Conservation (phyloP, 192 early-diverging fungal genomes). For the Coemansia sp. region DNA sequence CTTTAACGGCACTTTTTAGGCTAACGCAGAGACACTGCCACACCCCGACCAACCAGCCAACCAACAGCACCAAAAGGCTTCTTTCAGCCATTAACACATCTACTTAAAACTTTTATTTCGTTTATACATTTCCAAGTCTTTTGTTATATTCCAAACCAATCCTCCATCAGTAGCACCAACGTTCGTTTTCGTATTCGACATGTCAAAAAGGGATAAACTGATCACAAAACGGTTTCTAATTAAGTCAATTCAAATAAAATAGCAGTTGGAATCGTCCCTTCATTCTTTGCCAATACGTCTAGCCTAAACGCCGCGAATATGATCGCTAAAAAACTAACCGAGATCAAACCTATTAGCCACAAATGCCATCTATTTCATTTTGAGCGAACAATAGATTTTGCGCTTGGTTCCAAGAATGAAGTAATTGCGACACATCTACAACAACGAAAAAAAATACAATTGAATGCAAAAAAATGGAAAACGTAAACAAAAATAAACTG, state of each 20-base stretch:
- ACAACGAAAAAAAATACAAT: background rate
- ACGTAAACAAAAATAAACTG: slow-evolving; percentile 2
- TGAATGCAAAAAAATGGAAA: background rate
- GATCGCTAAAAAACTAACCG: too few species aligned
- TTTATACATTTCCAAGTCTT: background rate
- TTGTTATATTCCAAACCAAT: too few species aligned
- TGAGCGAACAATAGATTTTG: background rate
- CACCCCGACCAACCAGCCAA: background rate
- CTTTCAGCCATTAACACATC: background rate
- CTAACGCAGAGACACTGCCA: background rate
- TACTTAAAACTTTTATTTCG: background rate
- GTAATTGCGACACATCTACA: background rate
- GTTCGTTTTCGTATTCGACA: background rate
- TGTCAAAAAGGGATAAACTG: background rate
- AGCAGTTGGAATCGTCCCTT: background rate
- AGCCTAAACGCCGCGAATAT: too few species aligned
- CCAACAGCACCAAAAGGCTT: background rate
- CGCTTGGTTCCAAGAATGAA: background rate
- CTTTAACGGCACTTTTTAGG: slow-evolving; percentile 52
- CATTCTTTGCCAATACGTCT: background rate
- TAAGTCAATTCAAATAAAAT: background rate
- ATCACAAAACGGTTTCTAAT: background rate
- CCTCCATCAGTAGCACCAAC: background rate
- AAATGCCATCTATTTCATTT: background rate
- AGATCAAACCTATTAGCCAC: background rate